Evolutionary conservation across 345 rosid species (phyloP).

Genomic region (Excoecaria cochinchinensis): DNA sequence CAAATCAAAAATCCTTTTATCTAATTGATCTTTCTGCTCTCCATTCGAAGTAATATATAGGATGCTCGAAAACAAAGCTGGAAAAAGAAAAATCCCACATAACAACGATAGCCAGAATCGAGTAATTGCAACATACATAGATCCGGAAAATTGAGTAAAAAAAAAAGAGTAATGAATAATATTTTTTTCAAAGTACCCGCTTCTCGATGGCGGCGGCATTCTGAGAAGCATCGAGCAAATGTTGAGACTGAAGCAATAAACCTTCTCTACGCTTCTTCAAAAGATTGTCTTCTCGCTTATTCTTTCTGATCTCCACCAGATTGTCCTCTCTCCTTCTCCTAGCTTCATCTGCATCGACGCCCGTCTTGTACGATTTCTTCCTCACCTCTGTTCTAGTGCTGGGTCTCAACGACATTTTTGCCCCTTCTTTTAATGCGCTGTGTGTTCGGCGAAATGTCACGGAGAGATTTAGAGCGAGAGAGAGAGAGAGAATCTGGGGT

Average conservation of each 20-base stretch:
- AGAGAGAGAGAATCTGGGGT: neutral
- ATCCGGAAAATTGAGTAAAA: conserved; percentile 3
- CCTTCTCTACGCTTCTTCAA: conserved; percentile 55
- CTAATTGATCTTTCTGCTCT: neutral
- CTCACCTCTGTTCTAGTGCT: conserved; percentile 36
- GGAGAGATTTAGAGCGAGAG: neutral
- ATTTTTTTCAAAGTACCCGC: conserved; percentile 11
- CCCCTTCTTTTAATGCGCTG: neutral
- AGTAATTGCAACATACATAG: neutral
- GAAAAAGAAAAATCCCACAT: neutral
- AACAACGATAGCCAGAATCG: neutral
- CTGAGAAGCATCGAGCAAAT: conserved; percentile 21
- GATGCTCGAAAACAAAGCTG: neutral
- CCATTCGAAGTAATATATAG: too few relatives aligned
- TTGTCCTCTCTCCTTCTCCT: conserved; percentile 55
- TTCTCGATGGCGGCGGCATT: conserved; percentile 25
- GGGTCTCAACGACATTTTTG: conserved; percentile 48
- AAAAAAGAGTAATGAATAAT: neutral
- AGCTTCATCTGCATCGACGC: conserved; percentile 45
- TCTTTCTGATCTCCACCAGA: conserved; percentile 55
- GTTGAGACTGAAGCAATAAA: conserved; percentile 14
- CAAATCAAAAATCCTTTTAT: neutral
- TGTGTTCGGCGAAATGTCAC: conserved; percentile 18
- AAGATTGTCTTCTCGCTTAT: conserved; percentile 45
- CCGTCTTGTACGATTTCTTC: conserved; percentile 48